Percentiles rank a stretch among this genome's conserved stretches.
Conservation (phyloP, 768 basidiomycete genomes). For the Lentinula sp. region DNA sequence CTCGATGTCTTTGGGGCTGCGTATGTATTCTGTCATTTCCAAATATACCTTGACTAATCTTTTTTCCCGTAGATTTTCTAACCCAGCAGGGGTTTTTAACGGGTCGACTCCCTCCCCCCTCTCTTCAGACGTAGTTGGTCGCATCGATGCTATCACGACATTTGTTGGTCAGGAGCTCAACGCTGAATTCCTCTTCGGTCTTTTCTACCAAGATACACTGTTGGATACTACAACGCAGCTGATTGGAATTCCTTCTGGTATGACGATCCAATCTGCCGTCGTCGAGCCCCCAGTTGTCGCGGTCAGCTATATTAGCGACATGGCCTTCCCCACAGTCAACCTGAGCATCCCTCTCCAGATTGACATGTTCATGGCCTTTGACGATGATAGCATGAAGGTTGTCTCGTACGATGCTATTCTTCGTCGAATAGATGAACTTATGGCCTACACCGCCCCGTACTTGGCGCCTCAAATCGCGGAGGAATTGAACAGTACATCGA, state of each 20-base stretch:
- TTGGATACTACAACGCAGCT: slow-evolving; percentile 6
- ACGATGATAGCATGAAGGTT: slow-evolving; percentile 5
- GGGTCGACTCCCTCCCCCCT: background rate
- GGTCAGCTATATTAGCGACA: background rate
- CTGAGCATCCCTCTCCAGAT: slow-evolving; percentile 5
- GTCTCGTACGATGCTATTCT: slow-evolving; percentile 5
- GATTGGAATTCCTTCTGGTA: background rate
- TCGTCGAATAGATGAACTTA: slow-evolving; percentile 1
- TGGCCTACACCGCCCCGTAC: background rate
- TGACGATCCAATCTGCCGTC: background rate
- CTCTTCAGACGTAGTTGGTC: background rate
- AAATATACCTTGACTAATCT: background rate
- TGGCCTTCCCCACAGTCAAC: slow-evolving; percentile 5
- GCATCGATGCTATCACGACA: background rate
- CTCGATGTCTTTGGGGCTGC: background rate
- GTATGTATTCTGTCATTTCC: background rate
- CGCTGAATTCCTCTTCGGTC: slow-evolving; percentile 4
- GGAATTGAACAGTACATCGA: background rate
- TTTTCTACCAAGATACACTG: background rate
- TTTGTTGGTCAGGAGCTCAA: slow-evolving; percentile 4
- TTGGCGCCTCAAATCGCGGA: slow-evolving; percentile 4
- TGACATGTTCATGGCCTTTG: slow-evolving; percentile 5
- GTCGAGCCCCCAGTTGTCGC: slow-evolving; percentile 6
- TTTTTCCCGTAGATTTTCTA: background rate
- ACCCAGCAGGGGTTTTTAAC: background rate